Evolutionary conservation across 305 asterid species (phyloP), one percentile per base, ranked within the genome.

Genomic region (Fraxinus ornus): DNA sequence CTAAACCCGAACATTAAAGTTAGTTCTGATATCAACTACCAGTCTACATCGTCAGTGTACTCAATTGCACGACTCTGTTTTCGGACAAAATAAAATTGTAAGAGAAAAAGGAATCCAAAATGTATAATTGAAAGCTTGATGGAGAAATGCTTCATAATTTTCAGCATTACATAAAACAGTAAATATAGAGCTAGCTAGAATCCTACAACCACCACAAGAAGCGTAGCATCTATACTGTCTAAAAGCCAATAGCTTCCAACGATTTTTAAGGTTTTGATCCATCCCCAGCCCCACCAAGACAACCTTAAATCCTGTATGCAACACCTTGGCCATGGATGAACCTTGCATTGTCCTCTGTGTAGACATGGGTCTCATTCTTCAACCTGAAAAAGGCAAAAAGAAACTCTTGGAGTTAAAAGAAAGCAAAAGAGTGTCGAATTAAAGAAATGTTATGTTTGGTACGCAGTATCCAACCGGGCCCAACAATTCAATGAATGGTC

Each of bases 301-400:
- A 68, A 77, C 72, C 52, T 93, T 90, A 93, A 88, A 83, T 88
- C 83, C 93, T 87, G 79, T 86, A 90, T 4, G 94, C 97, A n/a
- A 94, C 88, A 6, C 99, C 99, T 55, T 93, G 99, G 3, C 98
- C 99, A 44, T 93, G 97, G 84, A 96, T 93, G 87, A 96, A 96
- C 94, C 98, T 93, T 60, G 99, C 99, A 66, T 89, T 93, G n/a
- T 94, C 95, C 91, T 96, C 98, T 1, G 98, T 85, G 83, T 96
- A 96, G 19, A 94, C 97, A 66, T 96, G 99, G 64, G 83, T 94
- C 90, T 96, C 99, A 81, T 91, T 92, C 90, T 91, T 92, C 93
- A 96, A 83, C 85, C 99, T 96, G 85, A 62, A 76, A 30, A 33
- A 60, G 1, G 7, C 7, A 26, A 12, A 13, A 28, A 66, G 12